These are phyloP conservation scores for Sporobolomyces pararoseus DNA, from an alignment of 768 basidiomycete species.

Conservation along the genomic window DNA sequence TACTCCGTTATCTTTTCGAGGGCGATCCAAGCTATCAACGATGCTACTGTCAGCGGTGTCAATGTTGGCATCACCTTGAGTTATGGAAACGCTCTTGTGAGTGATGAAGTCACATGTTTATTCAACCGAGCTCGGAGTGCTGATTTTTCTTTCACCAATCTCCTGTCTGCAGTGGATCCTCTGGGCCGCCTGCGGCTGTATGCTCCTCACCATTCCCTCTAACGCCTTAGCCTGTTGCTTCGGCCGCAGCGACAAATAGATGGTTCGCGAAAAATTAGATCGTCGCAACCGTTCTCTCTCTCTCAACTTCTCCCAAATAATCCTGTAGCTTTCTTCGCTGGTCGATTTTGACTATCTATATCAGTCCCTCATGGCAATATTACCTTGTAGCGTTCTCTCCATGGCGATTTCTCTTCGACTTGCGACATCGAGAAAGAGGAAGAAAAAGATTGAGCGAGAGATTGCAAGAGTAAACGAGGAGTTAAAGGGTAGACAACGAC, in stretches of 20 bases:
- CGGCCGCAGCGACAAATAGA: slow-evolving; percentile 16
- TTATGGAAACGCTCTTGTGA: slow-evolving; percentile 31
- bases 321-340: no score
- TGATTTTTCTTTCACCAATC: not conserved
- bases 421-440: not conserved
- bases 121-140: not conserved
- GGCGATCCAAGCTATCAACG: slow-evolving; percentile 27
- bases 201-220: slow-evolving; percentile 16
- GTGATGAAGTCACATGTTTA: not conserved
- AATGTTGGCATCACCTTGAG: slow-evolving; percentile 23
- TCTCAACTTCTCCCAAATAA: not conserved
- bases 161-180: slow-evolving; percentile 20
- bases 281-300: not conserved
- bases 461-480: not conserved
- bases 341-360: no score
- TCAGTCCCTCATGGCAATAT: not conserved
- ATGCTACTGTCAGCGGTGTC: slow-evolving; percentile 6
- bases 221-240: slow-evolving; percentile 23
- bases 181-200: slow-evolving; percentile 25
- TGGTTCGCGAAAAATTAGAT: not conserved
- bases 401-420: not conserved
- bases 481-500: not conserved
- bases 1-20: slow-evolving; percentile 28
- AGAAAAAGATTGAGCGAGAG: not conserved
- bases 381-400: slow-evolving; percentile 8